Conservation (phyloP, 2,329 filamentous ascomycete species). For the Trichoderma koningiopsis region DNA sequence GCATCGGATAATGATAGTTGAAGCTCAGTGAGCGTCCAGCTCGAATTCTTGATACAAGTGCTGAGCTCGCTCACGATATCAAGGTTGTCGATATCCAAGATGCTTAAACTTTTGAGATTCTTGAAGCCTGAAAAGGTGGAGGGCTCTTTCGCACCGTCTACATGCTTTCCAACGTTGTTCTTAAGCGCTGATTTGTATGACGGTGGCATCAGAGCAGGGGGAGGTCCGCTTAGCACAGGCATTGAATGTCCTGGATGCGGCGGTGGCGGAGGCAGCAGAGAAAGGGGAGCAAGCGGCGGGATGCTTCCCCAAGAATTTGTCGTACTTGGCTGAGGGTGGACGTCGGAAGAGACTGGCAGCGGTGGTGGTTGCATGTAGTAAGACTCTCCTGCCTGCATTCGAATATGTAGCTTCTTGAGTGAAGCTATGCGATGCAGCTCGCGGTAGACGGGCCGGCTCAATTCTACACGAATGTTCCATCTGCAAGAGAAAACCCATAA, state of each 20-base stretch:
- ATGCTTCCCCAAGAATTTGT: slow-evolving; percentile 35
- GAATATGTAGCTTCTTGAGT: slow-evolving; percentile 57
- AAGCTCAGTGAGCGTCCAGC: slow-evolving; percentile 56
- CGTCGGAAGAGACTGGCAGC: slow-evolving; percentile 42
- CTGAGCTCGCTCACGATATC: slow-evolving; percentile 59
- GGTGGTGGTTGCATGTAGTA: slow-evolving; percentile 54
- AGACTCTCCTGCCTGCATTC: slow-evolving; percentile 60
- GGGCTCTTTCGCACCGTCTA: slow-evolving; percentile 42
- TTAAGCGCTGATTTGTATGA: slow-evolving; percentile 43
- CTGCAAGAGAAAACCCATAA: slow-evolving; percentile 28
- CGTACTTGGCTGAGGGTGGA: slow-evolving; percentile 38
- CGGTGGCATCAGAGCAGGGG: slow-evolving; percentile 38
- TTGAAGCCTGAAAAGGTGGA: slow-evolving; percentile 61
- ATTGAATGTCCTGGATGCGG: slow-evolving; percentile 25
- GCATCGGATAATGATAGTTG: slow-evolving; percentile 60
- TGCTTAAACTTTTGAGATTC: slow-evolving; percentile 53
- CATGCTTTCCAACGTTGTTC: slow-evolving; percentile 39
- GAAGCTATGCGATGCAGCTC: slow-evolving; percentile 56
- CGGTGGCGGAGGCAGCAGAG: slow-evolving; percentile 28
- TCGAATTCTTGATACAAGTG: slow-evolving; percentile 56
- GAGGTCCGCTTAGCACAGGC: slow-evolving; percentile 30
- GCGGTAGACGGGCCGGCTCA: slow-evolving; percentile 60
- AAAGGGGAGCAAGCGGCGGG: slow-evolving; percentile 28
- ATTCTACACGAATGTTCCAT: slow-evolving; percentile 67
- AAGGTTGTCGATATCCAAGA: slow-evolving; percentile 63